Evolutionary conservation across 2,329 filamentous ascomycete genomes (phyloP), one percentile per base, ranked within the genome.

Genomic region (Cyphellophora europaea): DNA sequence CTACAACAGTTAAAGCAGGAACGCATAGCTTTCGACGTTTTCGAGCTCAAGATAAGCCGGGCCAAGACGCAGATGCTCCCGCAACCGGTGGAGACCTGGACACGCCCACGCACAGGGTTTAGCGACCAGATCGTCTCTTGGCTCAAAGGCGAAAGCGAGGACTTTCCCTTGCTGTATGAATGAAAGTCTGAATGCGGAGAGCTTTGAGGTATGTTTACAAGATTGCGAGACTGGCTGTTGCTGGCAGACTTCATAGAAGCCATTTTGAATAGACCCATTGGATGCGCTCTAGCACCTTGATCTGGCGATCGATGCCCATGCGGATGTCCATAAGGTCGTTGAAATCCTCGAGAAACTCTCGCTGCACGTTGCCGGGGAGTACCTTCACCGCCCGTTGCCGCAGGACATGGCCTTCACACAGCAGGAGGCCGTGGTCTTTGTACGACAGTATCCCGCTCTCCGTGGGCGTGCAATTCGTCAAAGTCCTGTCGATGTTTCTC

Each of bases 241-340:
- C 21, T 8, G n/a, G 21, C 21, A n/a, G n/a, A 33, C 5, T 11
- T 44, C 29, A 47, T 25, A 19, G 33, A 21, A 84, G 54, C 81
- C 82, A 95, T 54, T 79, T 79, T 2, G 75, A 75, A 65, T 95
- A 96, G 3, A 82, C 82, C 89, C 91, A 96, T 43, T 84, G 72
- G 48, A 96, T 86, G 40, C 91, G 72, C 49, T 88, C 77, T 35
- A 94, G 63, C 28, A 89, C 82, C 54, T 76, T 79, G 40, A 79
- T 70, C 64, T 96, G 89, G 48, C 78, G 72, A 50, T 79, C 73
- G 33, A 93, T 72, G 3, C 86, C 85, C 48, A 77, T 80, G 31
- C 74, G 64, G 45, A 89, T 77, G 53, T 94, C 87, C 13, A 85
- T 77, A 32, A 98, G 66, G 51, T 95, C 88, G 40, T 82, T 77